Evolutionary conservation across 495 filamentous ascomycete species (phyloP).

Genomic region (Jackrogersella minutella): DNA sequence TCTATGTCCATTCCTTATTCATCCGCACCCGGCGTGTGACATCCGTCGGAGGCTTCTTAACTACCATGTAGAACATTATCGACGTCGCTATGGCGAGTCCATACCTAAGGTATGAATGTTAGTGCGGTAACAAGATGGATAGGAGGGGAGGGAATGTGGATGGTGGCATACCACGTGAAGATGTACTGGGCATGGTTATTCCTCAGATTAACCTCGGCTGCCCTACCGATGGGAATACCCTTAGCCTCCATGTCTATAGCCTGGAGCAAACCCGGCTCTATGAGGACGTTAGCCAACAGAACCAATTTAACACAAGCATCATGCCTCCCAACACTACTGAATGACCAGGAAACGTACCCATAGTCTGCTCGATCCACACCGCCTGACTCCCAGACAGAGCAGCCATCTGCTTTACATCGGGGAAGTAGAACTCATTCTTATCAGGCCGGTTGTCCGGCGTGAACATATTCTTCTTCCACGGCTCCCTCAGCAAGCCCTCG

Average conservation of each 20-base stretch:
- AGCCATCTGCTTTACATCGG: slow-evolving; percentile 95
- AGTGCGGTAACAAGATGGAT: slow-evolving; percentile 6
- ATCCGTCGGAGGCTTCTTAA: slow-evolving; percentile 81
- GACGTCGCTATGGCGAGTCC: slow-evolving; percentile 85
- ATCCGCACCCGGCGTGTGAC: slow-evolving; percentile 77
- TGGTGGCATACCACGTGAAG: slow-evolving; percentile 81
- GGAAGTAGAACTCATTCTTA: slow-evolving; percentile 88
- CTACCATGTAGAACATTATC: slow-evolving; percentile 94
- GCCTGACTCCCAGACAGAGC: slow-evolving; percentile 79
- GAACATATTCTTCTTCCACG: slow-evolving; percentile 97
- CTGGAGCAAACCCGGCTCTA: slow-evolving; percentile 80
- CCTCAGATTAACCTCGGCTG: slow-evolving; percentile 88
- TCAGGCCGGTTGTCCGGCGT: slow-evolving; percentile 89
- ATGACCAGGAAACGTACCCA: slow-evolving; percentile 64
- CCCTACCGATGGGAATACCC: slow-evolving; percentile 92
- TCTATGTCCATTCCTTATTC: slow-evolving; percentile 77
- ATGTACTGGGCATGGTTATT: slow-evolving; percentile 99
- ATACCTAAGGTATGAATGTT: slow-evolving; percentile 67
- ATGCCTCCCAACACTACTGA: not conserved
- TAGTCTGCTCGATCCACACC: slow-evolving; percentile 96
- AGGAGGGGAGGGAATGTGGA: slow-evolving; percentile 10
- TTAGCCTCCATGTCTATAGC: slow-evolving; percentile 73
- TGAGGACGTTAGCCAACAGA: slow-evolving; percentile 17
- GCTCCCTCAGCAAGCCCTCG: slow-evolving; percentile 84
- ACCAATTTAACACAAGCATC: slow-evolving; percentile 10